Conservation (phyloP, 192 early-diverging fungal species). For the Tieghemiomyces parasiticus region DNA sequence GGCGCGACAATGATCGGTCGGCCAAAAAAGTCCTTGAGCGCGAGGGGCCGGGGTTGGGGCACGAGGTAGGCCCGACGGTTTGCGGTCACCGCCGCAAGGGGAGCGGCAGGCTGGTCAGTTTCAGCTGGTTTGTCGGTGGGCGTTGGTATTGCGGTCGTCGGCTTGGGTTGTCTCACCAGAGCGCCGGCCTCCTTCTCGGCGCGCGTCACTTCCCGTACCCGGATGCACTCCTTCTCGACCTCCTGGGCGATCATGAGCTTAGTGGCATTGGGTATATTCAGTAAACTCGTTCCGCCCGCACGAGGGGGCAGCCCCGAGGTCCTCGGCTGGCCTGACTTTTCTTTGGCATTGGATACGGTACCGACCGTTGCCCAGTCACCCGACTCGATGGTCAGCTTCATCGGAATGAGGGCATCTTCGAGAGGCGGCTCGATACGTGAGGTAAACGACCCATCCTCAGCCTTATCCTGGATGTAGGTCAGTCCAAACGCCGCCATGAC, state of each 20-base stretch:
- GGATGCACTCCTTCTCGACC: conserved; percentile 24
- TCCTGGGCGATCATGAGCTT: conserved; percentile 72
- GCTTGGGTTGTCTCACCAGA: too few species aligned
- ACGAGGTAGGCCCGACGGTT: neutral
- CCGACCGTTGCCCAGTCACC: conserved; percentile 21
- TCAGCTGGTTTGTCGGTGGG: conserved; percentile 5
- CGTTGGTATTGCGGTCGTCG: too few species aligned
- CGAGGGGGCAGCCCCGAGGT: too few species aligned
- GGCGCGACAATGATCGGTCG: conserved; percentile 29
- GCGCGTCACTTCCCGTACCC: conserved; percentile 11
- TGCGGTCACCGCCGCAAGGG: conserved; percentile 2
- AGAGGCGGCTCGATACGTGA: conserved; percentile 59
- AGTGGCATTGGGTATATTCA: conserved; percentile 55
- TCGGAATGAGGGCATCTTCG: neutral
- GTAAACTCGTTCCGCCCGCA: conserved; percentile 12
- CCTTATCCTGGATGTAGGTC: conserved; percentile 49
- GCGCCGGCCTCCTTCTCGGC: too few species aligned
- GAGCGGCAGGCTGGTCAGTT: neutral
- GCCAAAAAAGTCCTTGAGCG: conserved; percentile 68
- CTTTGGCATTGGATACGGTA: too few species aligned
- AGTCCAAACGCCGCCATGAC: conserved; percentile 57
- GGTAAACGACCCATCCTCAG: conserved; percentile 36
- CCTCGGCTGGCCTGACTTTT: neutral
- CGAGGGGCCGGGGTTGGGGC: conserved; percentile 2
- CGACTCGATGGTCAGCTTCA: conserved; percentile 27